A percentile compares a stretch with the other conserved stretches of the same genome.
Conservation (phyloP, 1,284 basidiomycete genomes). For the Xanthoconium separans region DNA sequence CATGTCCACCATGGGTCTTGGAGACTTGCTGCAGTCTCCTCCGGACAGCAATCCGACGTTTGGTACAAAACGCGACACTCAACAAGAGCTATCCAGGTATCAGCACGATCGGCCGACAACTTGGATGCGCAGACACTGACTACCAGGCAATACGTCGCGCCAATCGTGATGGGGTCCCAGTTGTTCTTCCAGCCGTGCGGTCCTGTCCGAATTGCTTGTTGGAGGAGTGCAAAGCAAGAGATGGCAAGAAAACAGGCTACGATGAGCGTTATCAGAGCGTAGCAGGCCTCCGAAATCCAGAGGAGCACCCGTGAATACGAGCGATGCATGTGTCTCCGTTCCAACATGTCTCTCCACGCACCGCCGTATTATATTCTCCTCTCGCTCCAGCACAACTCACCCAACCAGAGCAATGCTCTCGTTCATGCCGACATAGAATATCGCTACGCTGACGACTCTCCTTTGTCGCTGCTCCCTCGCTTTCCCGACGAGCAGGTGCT, state of each 20-base stretch:
- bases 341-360: conserved; percentile 18
- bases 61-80: conserved; percentile 61
- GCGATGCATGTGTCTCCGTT: conserved; percentile 17
- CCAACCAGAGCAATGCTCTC: conserved; percentile 41
- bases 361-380: conserved; percentile 64
- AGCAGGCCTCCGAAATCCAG: conserved; percentile 36
- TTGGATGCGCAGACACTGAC: conserved; percentile 41
- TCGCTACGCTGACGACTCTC: conserved; percentile 75
- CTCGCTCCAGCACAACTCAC: conserved; percentile 37
- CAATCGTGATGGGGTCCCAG: conserved; percentile 63
- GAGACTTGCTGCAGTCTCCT: conserved; percentile 67
- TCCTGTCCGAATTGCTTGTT: conserved; percentile 67
- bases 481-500: conserved; percentile 65
- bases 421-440: conserved; percentile 77
- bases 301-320: conserved; percentile 13
- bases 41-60: conserved; percentile 63
- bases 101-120: not conserved
- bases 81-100: conserved; percentile 41
- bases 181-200: conserved; percentile 56
- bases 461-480: conserved; percentile 56
- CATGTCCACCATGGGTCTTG: conserved; percentile 62
- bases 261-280: conserved; percentile 53
- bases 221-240: conserved; percentile 61
- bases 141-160: conserved; percentile 62
- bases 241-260: conserved; percentile 56